Evolutionary conservation across 257 asterid genomes (phyloP).

Genomic region (Henckelia pumila): DNA sequence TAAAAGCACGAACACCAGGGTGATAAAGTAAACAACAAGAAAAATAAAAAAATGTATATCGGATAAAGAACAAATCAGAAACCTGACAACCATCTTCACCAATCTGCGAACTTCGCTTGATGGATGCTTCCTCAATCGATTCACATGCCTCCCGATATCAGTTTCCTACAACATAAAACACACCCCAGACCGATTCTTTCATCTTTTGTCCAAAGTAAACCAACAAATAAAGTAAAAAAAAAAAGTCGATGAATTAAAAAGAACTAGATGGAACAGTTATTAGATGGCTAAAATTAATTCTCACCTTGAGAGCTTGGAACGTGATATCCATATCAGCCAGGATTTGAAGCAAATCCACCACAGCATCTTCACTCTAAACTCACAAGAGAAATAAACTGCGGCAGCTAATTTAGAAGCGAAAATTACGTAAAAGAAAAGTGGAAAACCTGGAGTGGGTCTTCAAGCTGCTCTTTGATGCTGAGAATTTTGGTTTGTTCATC

Average conservation of each 20-base stretch:
- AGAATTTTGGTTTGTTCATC: slow-evolving; percentile 65
- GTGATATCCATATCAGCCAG: slow-evolving; percentile 90
- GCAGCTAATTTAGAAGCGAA: background rate
- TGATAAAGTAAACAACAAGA: background rate
- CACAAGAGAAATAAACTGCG: background rate
- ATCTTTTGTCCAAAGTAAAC: no score
- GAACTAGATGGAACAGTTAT: background rate
- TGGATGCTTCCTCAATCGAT: slow-evolving; percentile 74
- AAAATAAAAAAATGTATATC: background rate
- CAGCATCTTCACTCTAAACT: slow-evolving; percentile 63
- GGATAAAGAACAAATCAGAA: slow-evolving; percentile 13
- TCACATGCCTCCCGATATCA: slow-evolving; percentile 90
- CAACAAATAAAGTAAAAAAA: background rate
- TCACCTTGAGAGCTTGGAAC: slow-evolving; percentile 74
- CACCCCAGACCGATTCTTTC: background rate
- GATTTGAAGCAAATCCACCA: slow-evolving; percentile 70
- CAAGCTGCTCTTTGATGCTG: slow-evolving; percentile 73
- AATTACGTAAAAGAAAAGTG: background rate
- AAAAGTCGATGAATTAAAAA: background rate
- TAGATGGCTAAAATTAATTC: background rate
- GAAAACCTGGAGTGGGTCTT: slow-evolving; percentile 68
- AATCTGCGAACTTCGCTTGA: slow-evolving; percentile 72
- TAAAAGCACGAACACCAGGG: background rate
- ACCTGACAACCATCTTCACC: slow-evolving; percentile 96
- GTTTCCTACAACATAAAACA: slow-evolving; percentile 53